phyloP scores from a whole-genome alignment of 1,284 basidiomycete genomes.

The Ceratobasidium theobromae region DNA sequence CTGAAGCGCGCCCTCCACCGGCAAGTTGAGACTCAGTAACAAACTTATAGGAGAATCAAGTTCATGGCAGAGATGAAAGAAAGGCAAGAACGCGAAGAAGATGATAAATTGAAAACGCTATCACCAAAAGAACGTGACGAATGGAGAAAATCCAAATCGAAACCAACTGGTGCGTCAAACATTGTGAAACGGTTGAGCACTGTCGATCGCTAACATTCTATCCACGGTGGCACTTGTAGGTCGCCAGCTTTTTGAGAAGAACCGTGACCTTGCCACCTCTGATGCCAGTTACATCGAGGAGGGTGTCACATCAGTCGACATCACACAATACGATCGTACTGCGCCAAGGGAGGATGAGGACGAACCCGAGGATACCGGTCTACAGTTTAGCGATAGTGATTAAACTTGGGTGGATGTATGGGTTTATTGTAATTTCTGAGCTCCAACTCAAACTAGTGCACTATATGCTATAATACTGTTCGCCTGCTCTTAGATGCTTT shows the following conservation, averaged over 20 bases:
- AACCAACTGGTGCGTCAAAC: slow-evolving; percentile 64
- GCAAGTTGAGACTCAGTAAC: not conserved
- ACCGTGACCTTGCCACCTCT: slow-evolving; percentile 63
- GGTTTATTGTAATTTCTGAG: not conserved
- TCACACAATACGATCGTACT: slow-evolving; percentile 80
- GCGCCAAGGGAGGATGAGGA: slow-evolving; percentile 62
- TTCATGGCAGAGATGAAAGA: slow-evolving; percentile 71
- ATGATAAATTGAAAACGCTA: slow-evolving; percentile 75
- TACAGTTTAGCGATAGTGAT: slow-evolving; percentile 78
- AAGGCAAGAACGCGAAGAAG: slow-evolving; percentile 70
- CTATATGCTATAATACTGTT: no score
- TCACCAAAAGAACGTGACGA: slow-evolving; percentile 89
- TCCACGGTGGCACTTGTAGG: slow-evolving; percentile 51
- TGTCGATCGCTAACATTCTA: no score
- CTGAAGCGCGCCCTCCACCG: not conserved
- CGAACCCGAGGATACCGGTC: slow-evolving; percentile 56
- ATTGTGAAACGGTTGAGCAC: no score
- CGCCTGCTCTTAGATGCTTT: no score
- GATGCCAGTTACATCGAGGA: slow-evolving; percentile 80
- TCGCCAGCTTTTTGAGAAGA: slow-evolving; percentile 84
- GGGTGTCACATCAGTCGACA: slow-evolving; percentile 79
- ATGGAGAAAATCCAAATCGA: slow-evolving; percentile 62
- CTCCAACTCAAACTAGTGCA: no score
- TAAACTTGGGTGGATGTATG: slow-evolving; percentile 41
- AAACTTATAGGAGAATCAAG: slow-evolving; percentile 54